These are phyloP conservation scores for Fraxinus platypoda DNA, from an alignment of 305 asterid genomes.

Conservation along the genomic window DNA sequence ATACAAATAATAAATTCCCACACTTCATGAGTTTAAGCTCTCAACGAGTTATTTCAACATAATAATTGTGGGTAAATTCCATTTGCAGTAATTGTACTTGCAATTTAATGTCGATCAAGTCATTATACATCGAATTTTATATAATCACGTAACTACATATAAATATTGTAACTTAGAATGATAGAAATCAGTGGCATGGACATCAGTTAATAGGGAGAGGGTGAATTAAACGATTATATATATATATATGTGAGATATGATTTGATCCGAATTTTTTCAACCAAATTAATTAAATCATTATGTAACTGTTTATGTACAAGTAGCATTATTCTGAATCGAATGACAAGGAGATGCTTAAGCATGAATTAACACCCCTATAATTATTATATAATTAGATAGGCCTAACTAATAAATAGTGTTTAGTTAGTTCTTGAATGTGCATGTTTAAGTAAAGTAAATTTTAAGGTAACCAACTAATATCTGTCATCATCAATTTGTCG, in stretches of 20 bases:
- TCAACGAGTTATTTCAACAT: not conserved
- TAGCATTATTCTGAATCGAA: too few relatives aligned
- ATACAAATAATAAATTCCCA: too few relatives aligned
- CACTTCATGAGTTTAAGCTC: not conserved
- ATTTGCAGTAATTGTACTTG: not conserved
- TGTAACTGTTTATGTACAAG: too few relatives aligned
- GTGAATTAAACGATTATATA: not conserved
- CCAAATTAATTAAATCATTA: too few relatives aligned
- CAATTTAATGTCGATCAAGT: not conserved
- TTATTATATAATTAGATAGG: not conserved
- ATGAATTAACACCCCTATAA: not conserved
- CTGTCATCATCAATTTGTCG: not conserved
- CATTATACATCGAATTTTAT: not conserved
- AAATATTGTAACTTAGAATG: not conserved
- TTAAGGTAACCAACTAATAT: constrained; percentile 7
- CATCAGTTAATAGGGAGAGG: not conserved
- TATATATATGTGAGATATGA: too few relatives aligned
- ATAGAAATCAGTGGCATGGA: not conserved
- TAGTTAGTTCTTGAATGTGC: not conserved
- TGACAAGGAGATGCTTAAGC: not conserved
- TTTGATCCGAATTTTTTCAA: too few relatives aligned
- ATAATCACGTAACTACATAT: not conserved
- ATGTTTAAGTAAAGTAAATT: constrained; percentile 4
- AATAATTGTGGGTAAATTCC: not conserved
- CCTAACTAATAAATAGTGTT: not conserved